Evolutionary conservation across 805 yeast genomes (phyloP).

Genomic region (Limtongozyma cylindracea): DNA sequence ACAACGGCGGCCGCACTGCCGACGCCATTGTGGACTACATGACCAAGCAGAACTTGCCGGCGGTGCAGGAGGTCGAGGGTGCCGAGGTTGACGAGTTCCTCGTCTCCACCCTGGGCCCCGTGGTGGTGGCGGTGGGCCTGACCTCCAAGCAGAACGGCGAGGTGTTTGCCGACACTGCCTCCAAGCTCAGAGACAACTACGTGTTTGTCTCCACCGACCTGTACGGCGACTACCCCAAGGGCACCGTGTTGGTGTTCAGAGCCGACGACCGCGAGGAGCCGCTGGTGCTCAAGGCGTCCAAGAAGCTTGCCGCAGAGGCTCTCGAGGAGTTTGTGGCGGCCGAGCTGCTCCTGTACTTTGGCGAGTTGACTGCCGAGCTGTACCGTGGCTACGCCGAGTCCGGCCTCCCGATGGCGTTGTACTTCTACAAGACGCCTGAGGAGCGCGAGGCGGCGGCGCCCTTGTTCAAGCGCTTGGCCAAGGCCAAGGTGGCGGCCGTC

Average conservation of each 20-base stretch:
- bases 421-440: slow-evolving; percentile 50
- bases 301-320: too few relatives aligned
- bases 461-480: slow-evolving; percentile 36
- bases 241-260: slow-evolving; percentile 21
- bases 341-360: slow-evolving; percentile 64
- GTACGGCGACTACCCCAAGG: slow-evolving; percentile 10
- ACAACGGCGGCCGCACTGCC: slow-evolving; percentile 68
- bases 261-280: slow-evolving; percentile 3
- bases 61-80: slow-evolving; percentile 18
- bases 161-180: slow-evolving; percentile 41
- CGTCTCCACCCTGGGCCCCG: slow-evolving; percentile 19
- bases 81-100: slow-evolving; percentile 22
- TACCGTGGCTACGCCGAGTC: slow-evolving; percentile 52
- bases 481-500: slow-evolving; percentile 51
- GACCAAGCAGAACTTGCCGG: slow-evolving; percentile 64
- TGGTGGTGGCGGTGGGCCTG: slow-evolving; percentile 16
- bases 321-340: slow-evolving; percentile 22
- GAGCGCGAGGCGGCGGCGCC: slow-evolving; percentile 32
- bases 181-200: slow-evolving; percentile 31
- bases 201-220: slow-evolving; percentile 7
- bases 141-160: slow-evolving; percentile 17
- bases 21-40: slow-evolving; percentile 55
- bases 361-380: slow-evolving; percentile 65
- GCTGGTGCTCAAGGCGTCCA: slow-evolving; percentile 7
- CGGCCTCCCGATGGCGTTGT: slow-evolving; percentile 63